A percentile compares a stretch with the other conserved stretches of the same genome.
Evolutionary conservation across 2,329 filamentous ascomycete species (phyloP).

Genomic region (Pseudocercospora vitis): DNA sequence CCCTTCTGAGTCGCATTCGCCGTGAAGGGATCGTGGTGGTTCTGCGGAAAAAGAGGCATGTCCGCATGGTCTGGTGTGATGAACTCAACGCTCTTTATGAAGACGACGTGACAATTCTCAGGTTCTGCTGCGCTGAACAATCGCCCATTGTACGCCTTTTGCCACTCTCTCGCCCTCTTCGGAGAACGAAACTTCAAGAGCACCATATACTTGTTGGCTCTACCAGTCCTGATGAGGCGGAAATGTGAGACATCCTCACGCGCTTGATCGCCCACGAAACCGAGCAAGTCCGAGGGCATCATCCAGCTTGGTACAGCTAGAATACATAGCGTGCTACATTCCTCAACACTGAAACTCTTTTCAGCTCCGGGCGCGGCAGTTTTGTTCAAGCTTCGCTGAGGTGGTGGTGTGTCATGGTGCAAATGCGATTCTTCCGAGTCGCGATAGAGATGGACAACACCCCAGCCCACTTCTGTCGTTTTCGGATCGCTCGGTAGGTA

Average conservation of each 20-base stretch:
- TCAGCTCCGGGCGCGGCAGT: conserved; percentile 21
- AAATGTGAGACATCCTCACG: conserved; percentile 87
- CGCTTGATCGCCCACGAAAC: conserved; percentile 86
- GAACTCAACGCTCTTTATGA: conserved; percentile 88
- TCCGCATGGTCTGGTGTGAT: conserved; percentile 58
- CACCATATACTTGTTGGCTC: conserved; percentile 89
- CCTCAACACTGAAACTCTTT: conserved; percentile 51
- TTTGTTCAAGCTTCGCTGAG: conserved; percentile 37
- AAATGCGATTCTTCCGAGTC: conserved; percentile 73
- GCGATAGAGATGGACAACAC: conserved; percentile 89
- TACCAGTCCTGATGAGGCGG: conserved; percentile 85
- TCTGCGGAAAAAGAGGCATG: conserved; percentile 57
- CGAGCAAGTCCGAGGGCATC: conserved; percentile 84
- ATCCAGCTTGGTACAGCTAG: conserved; percentile 93
- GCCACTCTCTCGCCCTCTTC: conserved; percentile 74
- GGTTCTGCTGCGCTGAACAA: conserved; percentile 76
- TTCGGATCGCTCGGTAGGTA: conserved; percentile 70
- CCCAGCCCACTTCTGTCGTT: conserved; percentile 81
- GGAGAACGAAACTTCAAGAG: conserved; percentile 87
- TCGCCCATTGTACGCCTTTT: conserved; percentile 85
- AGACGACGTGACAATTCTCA: conserved; percentile 92
- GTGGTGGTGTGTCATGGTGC: conserved; percentile 51
- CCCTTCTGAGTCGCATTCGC: conserved; percentile 19
- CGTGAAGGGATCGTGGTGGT: conserved; percentile 62
- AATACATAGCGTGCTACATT: conserved; percentile 87